Evolutionary conservation across 2,329 filamentous ascomycete species (phyloP).

Genomic region (Trematosphaeria pertusa): DNA sequence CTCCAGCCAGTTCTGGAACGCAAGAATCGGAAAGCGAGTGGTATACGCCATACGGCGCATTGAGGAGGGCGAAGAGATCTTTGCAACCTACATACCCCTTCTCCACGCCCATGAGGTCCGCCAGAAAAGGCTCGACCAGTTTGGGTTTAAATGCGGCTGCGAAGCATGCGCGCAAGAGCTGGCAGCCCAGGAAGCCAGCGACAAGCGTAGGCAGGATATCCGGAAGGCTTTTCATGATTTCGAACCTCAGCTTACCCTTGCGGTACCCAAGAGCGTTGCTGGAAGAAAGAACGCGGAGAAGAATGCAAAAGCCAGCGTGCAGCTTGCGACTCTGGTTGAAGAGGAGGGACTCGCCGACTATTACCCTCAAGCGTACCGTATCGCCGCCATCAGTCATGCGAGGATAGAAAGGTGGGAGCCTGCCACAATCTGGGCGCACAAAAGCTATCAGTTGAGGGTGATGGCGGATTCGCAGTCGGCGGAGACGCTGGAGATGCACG

Average conservation of each 20-base stretch:
- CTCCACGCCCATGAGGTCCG: conserved; percentile 37
- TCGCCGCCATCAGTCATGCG: conserved; percentile 40
- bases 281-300: conserved; percentile 31
- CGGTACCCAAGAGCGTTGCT: conserved; percentile 24
- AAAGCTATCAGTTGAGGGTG: conserved; percentile 35
- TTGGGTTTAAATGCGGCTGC: conserved; percentile 48
- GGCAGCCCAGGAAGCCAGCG: conserved; percentile 26
- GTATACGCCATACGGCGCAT: conserved; percentile 48
- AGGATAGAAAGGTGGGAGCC: conserved; percentile 37
- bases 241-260: conserved; percentile 32
- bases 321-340: conserved; percentile 40
- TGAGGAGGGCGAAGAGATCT: conserved; percentile 49
- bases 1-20: conserved; percentile 48
- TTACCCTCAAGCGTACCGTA: conserved; percentile 41
- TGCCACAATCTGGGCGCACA: conserved; percentile 40
- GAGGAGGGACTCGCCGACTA: conserved; percentile 45
- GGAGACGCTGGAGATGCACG: conserved; percentile 37
- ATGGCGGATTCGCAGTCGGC: conserved; percentile 38
- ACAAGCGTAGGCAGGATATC: conserved; percentile 36
- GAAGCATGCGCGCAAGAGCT: conserved; percentile 42
- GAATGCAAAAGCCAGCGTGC: conserved; percentile 34
- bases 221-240: conserved; percentile 34
- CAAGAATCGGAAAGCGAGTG: conserved; percentile 34
- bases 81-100: conserved; percentile 48
- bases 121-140: conserved; percentile 39